Evolutionary conservation across 306 rosid genomes (phyloP), one percentile per base, ranked within the genome.

Genomic region (Ormosia semicastrata): DNA sequence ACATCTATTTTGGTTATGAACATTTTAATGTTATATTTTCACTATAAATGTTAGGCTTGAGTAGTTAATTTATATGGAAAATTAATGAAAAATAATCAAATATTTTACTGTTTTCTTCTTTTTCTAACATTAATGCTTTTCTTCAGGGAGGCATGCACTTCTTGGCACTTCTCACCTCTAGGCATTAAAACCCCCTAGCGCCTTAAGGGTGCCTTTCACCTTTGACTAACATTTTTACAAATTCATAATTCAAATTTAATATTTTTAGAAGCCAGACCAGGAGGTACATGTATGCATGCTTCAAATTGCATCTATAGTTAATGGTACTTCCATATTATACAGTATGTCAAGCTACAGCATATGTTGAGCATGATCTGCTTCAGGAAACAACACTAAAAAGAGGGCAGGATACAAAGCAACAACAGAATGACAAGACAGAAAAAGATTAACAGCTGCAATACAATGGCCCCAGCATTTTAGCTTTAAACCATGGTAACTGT

Each of bases 291-390:
- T 40, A 69, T 50, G 30, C 12, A 63, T 1, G 34, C 50, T 80
- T 80, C 59, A 52, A 58, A 73, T 40, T 52, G 75, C 67, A 65
- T 81, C 50, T 72, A 30, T n/a, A 63, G 53, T 11, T 17, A 79
- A 30, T 1, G 2, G 59, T 41, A 63, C 8, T 44, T 63, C 57
- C 57, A 60, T 8, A 32, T 4, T 44, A 40, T 9, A 13, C 56
- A 40, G 30, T 29, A 13, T 73, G 36, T 73, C 6, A 54, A 7
- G 47, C 39, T 8, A 11, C 14, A 40, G 0, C 66, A 54, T 53
- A 73, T 41, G 29, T 57, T 32, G 71, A 59, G 41, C 47, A 75
- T 60, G 34, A 66, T 39, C 46, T 4, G 18, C 58, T 67, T 54
- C 44, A 24, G 39, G 73, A 53, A 66, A 64, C 49, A 47, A 64